A percentile compares a stretch with the other conserved stretches of the same genome.
Conservation (phyloP, 129 eudicot genomes). For the Silybum marianum region DNA sequence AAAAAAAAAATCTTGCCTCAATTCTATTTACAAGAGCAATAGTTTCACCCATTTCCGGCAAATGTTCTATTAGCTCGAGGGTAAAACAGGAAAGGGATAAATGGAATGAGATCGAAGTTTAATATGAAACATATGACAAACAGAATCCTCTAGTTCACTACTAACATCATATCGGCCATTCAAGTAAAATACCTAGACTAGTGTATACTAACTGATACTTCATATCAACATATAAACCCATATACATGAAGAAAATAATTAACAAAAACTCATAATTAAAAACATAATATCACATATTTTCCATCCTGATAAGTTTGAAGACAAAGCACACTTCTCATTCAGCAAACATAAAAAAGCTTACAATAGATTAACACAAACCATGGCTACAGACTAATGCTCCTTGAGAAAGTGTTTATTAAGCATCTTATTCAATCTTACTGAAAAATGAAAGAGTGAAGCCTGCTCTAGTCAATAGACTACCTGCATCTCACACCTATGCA, state of each 20-base stretch:
- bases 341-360: not conserved
- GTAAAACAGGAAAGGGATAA: constrained; percentile 47
- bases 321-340: not conserved
- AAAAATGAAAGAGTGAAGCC: constrained; percentile 67
- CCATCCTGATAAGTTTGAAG: not conserved
- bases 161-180: too few species aligned
- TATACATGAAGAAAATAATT: not conserved
- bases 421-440: not conserved
- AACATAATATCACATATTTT: not conserved
- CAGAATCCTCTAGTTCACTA: too few species aligned
- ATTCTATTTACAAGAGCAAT: constrained; percentile 83
- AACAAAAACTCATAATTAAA: not conserved
- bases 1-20: constrained; percentile 42
- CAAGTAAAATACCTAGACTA: too few species aligned
- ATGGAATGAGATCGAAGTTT: constrained; percentile 7
- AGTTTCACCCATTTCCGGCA: constrained; percentile 96
- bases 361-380: not conserved
- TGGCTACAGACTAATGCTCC: not conserved
- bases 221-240: not conserved
- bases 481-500: constrained; percentile 93
- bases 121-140: not conserved
- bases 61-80: constrained; percentile 90
- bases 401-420: not conserved
- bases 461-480: constrained; percentile 94
- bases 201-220: not conserved